These are phyloP conservation scores for Hirsutella minnesotensis DNA, from an alignment of 2,329 filamentous ascomycete species.

Conservation along the genomic window DNA sequence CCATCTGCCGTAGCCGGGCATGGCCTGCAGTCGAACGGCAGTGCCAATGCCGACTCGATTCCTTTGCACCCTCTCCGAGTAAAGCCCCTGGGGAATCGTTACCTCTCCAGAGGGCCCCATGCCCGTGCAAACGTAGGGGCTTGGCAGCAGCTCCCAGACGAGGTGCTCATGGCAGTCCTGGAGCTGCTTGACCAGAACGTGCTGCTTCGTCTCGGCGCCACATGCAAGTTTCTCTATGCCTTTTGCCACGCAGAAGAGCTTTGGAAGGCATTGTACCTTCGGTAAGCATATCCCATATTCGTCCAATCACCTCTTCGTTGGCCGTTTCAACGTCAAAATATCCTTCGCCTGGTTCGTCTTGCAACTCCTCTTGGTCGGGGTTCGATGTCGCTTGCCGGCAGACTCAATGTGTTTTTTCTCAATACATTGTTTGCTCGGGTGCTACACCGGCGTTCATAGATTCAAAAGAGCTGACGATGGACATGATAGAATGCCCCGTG, in stretches of 20 bases:
- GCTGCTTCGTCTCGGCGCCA: constrained; percentile 56
- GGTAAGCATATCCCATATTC: constrained; percentile 46
- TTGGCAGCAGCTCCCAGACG: constrained; percentile 65
- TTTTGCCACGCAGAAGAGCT: constrained; percentile 76
- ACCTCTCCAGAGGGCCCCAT: constrained; percentile 51
- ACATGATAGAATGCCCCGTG: constrained; percentile 12
- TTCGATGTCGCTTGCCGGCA: no score
- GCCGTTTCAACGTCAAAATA: no score
- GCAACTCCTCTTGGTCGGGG: no score
- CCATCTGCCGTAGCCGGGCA: constrained; percentile 1
- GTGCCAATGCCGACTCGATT: constrained; percentile 31
- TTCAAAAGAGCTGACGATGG: constrained; percentile 6
- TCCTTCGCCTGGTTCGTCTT: no score
- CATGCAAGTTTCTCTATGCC: constrained; percentile 79
- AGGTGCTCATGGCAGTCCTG: constrained; percentile 62
- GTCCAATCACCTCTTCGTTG: background rate
- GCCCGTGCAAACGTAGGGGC: constrained; percentile 54
- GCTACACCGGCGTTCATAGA: background rate
- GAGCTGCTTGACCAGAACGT: constrained; percentile 57
- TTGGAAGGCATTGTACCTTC: constrained; percentile 76
- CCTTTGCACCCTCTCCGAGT: constrained; percentile 72
- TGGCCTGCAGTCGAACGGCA: background rate
- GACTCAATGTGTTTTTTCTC: no score
- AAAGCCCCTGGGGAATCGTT: constrained; percentile 78
- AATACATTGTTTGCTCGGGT: no score